Percentiles rank a stretch among this genome's conserved stretches.
Conservation (phyloP, 2,329 filamentous ascomycete genomes). For the Pseudophaeomoniella oleicola region DNA sequence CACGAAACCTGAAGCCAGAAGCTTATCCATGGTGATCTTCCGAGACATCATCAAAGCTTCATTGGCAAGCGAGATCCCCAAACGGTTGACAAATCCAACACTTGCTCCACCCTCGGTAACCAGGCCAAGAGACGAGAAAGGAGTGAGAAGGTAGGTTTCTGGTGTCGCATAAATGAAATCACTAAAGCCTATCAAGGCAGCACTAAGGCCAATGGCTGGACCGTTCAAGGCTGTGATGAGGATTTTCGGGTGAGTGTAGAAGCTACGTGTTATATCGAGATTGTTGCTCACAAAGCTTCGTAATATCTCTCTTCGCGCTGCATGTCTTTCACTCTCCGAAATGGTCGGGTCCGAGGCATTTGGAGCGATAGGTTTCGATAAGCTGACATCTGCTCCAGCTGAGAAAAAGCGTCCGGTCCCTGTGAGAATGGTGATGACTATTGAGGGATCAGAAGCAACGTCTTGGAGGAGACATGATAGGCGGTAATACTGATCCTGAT, state of each 20-base stretch:
- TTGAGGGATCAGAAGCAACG: slow-evolving; percentile 62
- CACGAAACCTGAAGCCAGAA: slow-evolving; percentile 65
- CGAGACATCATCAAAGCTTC: slow-evolving; percentile 89
- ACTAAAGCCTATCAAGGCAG: slow-evolving; percentile 65
- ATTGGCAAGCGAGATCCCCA: slow-evolving; percentile 72
- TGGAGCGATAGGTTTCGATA: slow-evolving; percentile 20
- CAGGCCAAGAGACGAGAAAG: slow-evolving; percentile 78
- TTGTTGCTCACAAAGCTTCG: slow-evolving; percentile 68
- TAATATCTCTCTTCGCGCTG: slow-evolving; percentile 45
- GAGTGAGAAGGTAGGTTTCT: slow-evolving; percentile 72
- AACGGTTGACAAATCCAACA: slow-evolving; percentile 59
- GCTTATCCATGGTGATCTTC: slow-evolving; percentile 56
- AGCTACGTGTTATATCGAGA: slow-evolving; percentile 75
- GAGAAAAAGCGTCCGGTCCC: slow-evolving; percentile 75
- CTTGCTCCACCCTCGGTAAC: slow-evolving; percentile 79
- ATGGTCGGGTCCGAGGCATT: slow-evolving; percentile 23
- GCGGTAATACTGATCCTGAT: slow-evolving; percentile 58
- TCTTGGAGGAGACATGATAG: slow-evolving; percentile 61
- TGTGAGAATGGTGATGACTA: slow-evolving; percentile 72
- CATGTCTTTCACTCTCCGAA: slow-evolving; percentile 19
- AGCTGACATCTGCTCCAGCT: slow-evolving; percentile 67
- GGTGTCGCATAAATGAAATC: slow-evolving; percentile 88
- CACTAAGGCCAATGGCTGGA: slow-evolving; percentile 75
- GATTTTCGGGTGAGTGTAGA: slow-evolving; percentile 89
- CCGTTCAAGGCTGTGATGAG: slow-evolving; percentile 85